Evolutionary conservation across 345 rosid genomes (phyloP), one percentile per base, ranked within the genome.

Genomic region (Hibiscus syriacus): DNA sequence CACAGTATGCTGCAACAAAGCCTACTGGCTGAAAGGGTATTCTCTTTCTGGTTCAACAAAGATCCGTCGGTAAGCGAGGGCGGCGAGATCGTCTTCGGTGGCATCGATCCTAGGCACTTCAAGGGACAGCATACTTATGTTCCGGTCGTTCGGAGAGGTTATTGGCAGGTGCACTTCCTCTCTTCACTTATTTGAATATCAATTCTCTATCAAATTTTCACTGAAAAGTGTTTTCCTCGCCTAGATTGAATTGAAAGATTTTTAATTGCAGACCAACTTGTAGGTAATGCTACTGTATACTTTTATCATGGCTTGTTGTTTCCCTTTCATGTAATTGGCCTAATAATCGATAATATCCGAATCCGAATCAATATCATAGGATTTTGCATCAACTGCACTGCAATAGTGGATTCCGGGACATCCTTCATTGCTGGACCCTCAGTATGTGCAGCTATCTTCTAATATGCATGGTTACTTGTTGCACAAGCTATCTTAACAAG

Each of bases 21-120:
- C 32, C 85, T 86, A 17, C 73, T 90, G 60, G 56, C 23, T 2
- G 84, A 88, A 0, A 74, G 80, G 12, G 81, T 86, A 25, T 88
- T 88, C 83, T 90, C 95, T 16, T 84, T 88, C 77, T 90, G 95
- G 95, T 79, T 90, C 57, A 88, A 80, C 80, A 79, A 81, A 29
- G 69, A 88, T 80, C 73, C 83, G 1, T 50, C 78, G 12, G 79
- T 76, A 20, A 61, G 20, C 17, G 77, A 70, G 19, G 97, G 95
- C 43, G 95, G 97, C 12, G 89, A 90, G 80, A 78, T 90, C 73
- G 92, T 90, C 54, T 86, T 90, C 70, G 97, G 97, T 0, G 95
- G 97, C 64, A 74, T 84, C 70, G 92, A 90, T 70, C 59, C 68
- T 16, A 78, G 78, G 2, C 95, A 86, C 61, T 88, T 59, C 26